Conservation (phyloP, 495 filamentous ascomycete genomes). For the Coniosporium apollinis region DNA sequence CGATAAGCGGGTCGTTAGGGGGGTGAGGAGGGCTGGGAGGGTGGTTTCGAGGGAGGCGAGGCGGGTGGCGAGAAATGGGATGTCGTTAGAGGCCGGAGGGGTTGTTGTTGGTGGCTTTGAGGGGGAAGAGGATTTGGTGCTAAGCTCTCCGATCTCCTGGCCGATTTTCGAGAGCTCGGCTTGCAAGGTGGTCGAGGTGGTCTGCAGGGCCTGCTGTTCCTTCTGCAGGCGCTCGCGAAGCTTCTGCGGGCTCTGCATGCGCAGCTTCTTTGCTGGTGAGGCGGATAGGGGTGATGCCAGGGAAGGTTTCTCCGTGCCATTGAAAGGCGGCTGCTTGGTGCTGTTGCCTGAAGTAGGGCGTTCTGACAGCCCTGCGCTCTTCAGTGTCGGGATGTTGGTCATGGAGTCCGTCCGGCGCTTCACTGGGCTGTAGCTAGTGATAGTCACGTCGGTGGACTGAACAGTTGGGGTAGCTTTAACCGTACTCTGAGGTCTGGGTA, state of each 20-base stretch:
- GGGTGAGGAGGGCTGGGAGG: conserved; percentile 41
- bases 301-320: too few species aligned
- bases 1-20: conserved; percentile 43
- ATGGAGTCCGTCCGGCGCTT: conserved; percentile 32
- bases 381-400: conserved; percentile 35
- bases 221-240: conserved; percentile 74
- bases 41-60: conserved; percentile 47
- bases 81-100: conserved; percentile 6
- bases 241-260: conserved; percentile 83
- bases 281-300: neutral
- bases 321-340: conserved; percentile 10
- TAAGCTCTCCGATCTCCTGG: conserved; percentile 57
- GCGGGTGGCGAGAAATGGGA: conserved; percentile 28
- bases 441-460: conserved; percentile 6
- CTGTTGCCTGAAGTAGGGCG: conserved; percentile 28
- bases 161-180: conserved; percentile 68
- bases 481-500: too few species aligned
- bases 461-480: neutral
- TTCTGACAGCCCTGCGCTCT: conserved; percentile 31
- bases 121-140: conserved; percentile 16
- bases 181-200: conserved; percentile 50
- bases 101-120: conserved; percentile 6
- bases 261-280: conserved; percentile 35
- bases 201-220: conserved; percentile 56
- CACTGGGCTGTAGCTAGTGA: conserved; percentile 28